Base-by-base conservation (phyloP, 148 eudicot genomes). In the Vaccinium macrocarpon region DNA sequence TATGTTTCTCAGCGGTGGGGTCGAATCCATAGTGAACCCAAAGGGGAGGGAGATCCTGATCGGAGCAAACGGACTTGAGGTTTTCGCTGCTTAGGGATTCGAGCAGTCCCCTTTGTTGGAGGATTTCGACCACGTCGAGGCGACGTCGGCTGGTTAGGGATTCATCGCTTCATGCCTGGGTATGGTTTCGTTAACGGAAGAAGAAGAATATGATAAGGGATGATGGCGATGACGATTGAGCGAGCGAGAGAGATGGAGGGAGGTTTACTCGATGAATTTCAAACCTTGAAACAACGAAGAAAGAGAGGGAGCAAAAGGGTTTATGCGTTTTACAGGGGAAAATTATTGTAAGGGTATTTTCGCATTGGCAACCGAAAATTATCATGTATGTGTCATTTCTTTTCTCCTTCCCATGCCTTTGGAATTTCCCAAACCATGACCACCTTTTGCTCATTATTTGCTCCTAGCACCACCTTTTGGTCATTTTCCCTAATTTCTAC, bases 1-100 rank as follows among this genome's bases (percentile, higher is more conserved):
- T n/a, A n/a, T n/a, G n/a, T n/a, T n/a, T 91, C 78, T 96, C 94
- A 6, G 97, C 98, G 12, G 99, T 94, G 5, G 99, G 98, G 87
- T 96, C 99, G 74, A 96, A 96, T 1, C 98, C 98, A 66, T 97
- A 94, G 84, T 96, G 94, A 56, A 94, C 95, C 62, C 82, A 84
- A 50, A 95, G 79, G 6, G 91, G 94, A 18, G 90, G 84, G 82
- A 72, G 77, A 59, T 78, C 79, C 2, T 86, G 61, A 19, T 75
- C 85, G 13, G 93, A 81, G 83, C 90, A 88, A 25, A 66, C 80
- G 23, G 90, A 81, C 23, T 87, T 85, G 81, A 96, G 95, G 76
- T 70, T 88, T 1, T 92, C 91, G 82, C 84, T 87, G 74, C 97
- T 96, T 79, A 92, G 64, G 79, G 97, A 90, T 19, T 96, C 98